Percentiles rank a stretch among this genome's conserved stretches.
phyloP scores from a whole-genome alignment of 352 stramenopile genomes.

The Phytophthora ohioensis region DNA sequence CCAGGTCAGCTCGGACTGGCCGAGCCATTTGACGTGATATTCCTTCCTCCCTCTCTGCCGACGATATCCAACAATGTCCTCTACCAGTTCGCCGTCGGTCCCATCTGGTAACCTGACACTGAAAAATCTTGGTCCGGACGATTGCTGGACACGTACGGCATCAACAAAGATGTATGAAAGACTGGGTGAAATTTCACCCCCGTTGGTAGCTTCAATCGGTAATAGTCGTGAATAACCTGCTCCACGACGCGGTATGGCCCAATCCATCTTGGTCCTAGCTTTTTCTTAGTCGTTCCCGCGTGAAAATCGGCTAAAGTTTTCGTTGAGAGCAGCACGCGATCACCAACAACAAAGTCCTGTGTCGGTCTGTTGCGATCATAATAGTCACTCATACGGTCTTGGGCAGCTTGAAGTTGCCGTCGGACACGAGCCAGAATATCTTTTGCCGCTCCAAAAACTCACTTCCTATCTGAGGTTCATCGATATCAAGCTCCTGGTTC shows the following conservation, averaged over 20 bases:
- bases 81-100: constrained; percentile 6
- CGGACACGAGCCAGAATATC: neutral
- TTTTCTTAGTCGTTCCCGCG: neutral
- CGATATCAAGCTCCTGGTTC: too few relatives aligned
- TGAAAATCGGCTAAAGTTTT: neutral
- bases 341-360: neutral
- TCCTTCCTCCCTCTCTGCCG: neutral
- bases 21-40: constrained; percentile 10
- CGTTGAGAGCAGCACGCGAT: neutral
- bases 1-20: constrained; percentile 1
- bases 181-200: constrained; percentile 3
- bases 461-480: too few relatives aligned
- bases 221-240: neutral
- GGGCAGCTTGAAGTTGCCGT: neutral
- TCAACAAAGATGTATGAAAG: constrained; percentile 1
- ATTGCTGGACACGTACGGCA: neutral
- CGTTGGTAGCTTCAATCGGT: neutral
- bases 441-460: too few relatives aligned
- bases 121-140: constrained; percentile 5
- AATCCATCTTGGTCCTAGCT: constrained; percentile 57
- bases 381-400: neutral
- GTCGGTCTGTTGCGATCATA: neutral
- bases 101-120: constrained; percentile 3
- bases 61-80: constrained; percentile 5
- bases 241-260: neutral